Conservation (phyloP, 441 rosid species). For the Jatropha podagrica region DNA sequence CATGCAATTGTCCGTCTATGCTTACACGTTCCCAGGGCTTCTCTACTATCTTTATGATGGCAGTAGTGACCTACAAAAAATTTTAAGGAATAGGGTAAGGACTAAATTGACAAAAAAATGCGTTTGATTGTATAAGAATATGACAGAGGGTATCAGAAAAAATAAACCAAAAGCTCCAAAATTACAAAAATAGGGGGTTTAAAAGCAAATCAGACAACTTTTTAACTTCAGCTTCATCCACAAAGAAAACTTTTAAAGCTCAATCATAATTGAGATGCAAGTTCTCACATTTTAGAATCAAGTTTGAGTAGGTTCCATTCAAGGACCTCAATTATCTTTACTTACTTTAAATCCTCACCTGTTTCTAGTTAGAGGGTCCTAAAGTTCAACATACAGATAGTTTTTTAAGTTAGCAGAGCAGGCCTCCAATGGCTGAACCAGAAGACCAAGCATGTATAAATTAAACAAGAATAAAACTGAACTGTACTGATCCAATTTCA, state of each 20-base stretch:
- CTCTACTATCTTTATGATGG: slow-evolving; percentile 72
- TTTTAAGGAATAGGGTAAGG: background rate
- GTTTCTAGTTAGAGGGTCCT: no score
- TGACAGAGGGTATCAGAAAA: background rate
- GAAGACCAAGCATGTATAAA: no score
- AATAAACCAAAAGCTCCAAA: background rate
- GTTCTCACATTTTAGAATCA: no score
- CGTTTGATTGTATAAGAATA: no score
- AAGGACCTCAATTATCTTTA: background rate
- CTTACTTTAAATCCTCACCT: no score
- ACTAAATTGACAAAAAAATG: background rate
- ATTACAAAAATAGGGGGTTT: background rate
- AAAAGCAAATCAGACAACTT: background rate
- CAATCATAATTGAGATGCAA: background rate
- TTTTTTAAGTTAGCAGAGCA: no score
- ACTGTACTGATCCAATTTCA: no score
- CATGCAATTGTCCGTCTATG: slow-evolving; percentile 63
- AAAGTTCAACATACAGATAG: no score
- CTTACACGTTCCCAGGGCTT: slow-evolving; percentile 90
- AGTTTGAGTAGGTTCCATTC: background rate
- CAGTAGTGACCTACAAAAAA: slow-evolving; percentile 57
- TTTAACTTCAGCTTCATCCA: background rate
- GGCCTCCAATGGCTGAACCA: no score
- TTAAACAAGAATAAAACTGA: no score
- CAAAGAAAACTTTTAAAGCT: background rate